Evolutionary conservation across 2,329 filamentous ascomycete genomes (phyloP).

Genomic region (Curvularia lunata): DNA sequence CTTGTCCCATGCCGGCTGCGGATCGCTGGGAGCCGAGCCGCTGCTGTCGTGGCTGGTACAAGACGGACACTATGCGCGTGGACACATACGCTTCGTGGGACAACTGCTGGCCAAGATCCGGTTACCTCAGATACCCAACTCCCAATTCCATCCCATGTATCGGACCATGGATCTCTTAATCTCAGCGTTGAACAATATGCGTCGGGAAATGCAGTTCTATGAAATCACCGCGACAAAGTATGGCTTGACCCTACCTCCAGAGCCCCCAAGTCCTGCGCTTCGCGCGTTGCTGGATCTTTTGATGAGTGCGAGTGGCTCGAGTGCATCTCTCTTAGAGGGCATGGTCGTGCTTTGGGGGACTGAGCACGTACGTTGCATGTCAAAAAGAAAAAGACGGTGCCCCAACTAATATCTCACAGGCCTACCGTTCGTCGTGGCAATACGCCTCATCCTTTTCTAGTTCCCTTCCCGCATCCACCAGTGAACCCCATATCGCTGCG

Average conservation of each 20-base stretch:
- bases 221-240: conserved; percentile 68
- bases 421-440: conserved; percentile 57
- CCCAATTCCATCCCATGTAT: conserved; percentile 58
- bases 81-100: conserved; percentile 71
- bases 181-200: conserved; percentile 69
- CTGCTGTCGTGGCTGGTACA: conserved; percentile 73
- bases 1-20: conserved; percentile 68
- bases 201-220: conserved; percentile 72
- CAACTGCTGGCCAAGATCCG: conserved; percentile 67
- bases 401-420: conserved; percentile 37
- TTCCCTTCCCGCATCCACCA: conserved; percentile 47
- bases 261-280: conserved; percentile 57
- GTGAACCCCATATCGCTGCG: conserved; percentile 55
- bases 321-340: conserved; percentile 66
- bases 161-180: conserved; percentile 68
- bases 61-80: conserved; percentile 73
- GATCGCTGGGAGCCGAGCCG: conserved; percentile 62
- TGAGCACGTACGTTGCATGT: conserved; percentile 59
- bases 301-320: conserved; percentile 60
- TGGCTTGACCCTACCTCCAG: conserved; percentile 58
- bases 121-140: conserved; percentile 56
- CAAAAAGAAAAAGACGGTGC: not conserved
- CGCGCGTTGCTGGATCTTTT: conserved; percentile 65
- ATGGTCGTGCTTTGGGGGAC: conserved; percentile 79
- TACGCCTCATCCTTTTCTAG: conserved; percentile 55